Evolutionary conservation across 352 stramenopile species (phyloP).

Genomic region (Phytopythium ostracodes): DNA sequence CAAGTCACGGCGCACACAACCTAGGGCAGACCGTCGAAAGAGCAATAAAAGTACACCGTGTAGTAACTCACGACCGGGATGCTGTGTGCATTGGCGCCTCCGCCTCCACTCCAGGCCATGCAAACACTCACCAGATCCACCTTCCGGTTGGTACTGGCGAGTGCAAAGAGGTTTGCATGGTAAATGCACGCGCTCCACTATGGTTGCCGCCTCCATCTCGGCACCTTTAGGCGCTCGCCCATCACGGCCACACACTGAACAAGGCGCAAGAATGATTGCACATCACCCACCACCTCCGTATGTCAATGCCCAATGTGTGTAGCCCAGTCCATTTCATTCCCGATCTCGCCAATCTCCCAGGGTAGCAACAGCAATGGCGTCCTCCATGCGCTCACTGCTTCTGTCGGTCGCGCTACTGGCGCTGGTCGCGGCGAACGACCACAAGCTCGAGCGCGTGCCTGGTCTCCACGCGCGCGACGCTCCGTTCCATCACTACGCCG

Average conservation of each 20-base stretch:
- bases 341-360: background rate
- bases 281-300: slow-evolving; percentile 4
- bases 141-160: too few relatives aligned
- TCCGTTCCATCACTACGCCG: slow-evolving; percentile 56
- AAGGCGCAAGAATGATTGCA: slow-evolving; percentile 2
- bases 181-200: too few relatives aligned
- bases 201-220: background rate
- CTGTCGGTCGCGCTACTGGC: slow-evolving; percentile 15
- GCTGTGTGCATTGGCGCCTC: too few relatives aligned
- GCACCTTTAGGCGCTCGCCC: background rate
- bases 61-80: too few relatives aligned
- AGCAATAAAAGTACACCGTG: background rate
- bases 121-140: too few relatives aligned
- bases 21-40: background rate
- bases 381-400: slow-evolving; percentile 7
- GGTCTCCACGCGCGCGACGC: slow-evolving; percentile 37
- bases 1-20: background rate
- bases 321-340: background rate
- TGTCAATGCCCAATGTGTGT: slow-evolving; percentile 5
- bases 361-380: background rate
- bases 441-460: slow-evolving; percentile 46
- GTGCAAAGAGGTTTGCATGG: too few relatives aligned
- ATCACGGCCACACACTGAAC: background rate
- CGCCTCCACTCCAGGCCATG: too few relatives aligned
- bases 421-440: slow-evolving; percentile 19